Base-by-base conservation (phyloP, 2,329 filamentous ascomycete species). In the Aspergillus arachidicola region DNA sequence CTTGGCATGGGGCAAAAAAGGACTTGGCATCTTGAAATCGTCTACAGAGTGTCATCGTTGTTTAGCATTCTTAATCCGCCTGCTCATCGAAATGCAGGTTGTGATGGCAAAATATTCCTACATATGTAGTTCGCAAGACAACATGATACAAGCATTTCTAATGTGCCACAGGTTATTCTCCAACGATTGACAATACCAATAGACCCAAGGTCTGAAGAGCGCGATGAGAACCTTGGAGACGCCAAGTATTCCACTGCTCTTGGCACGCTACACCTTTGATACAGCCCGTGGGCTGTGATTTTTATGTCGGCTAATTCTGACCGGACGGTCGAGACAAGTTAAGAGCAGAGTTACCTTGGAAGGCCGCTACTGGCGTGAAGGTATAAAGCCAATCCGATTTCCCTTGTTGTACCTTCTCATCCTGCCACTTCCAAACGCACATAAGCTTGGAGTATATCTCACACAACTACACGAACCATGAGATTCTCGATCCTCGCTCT, bases 151-250 rank as follows among this genome's bases (percentile, higher is more conserved):
- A 3, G 3, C 16, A 26, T 12, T 14, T 30, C 11, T 11, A 11
- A 12, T 11, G 0, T 19, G 7, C 10, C 1, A 32, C 16, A 9
- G 16, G n/a, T 19, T 21, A 19, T 51, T 51, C 9, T 34, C 1
- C 9, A 11, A 51, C 48, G 0, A 0, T 21, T 11, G n/a, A 4
- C 7, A 21, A 9, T 38, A 2, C 9, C 4, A 10, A 26, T 4
- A 2, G 51, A 38, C 16, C 1, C 7, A 38, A 23, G 48, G 26
- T 55, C 34, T 32, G 6, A 2, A 1, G 12, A 19, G 32, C 51
- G 14, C n/a, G 9, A 23, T 65, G 68, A 66, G 68, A 67, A 69
- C 68, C 68, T 69, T 69, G 66, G 63, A 61, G 68, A 59, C 58
- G 65, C 68, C 68, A 68, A 69, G 68, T 46, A 51, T 64, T 58